Evolutionary conservation across 2,329 filamentous ascomycete genomes (phyloP).

Genomic region (Neonectria sp.): DNA sequence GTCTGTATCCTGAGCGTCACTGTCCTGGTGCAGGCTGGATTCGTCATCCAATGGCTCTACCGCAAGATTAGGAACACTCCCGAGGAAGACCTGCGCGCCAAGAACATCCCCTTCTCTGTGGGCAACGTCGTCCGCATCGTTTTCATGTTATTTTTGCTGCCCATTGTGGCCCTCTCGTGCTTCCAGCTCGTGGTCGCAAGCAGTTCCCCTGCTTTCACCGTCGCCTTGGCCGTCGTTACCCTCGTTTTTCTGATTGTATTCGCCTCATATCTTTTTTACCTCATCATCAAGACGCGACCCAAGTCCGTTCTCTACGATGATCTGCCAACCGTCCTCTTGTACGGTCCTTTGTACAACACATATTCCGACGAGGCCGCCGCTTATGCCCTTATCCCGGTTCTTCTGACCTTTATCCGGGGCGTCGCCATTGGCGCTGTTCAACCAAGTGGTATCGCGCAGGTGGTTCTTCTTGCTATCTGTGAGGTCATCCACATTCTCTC

Average conservation of each 20-base stretch:
- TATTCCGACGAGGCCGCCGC: constrained; percentile 94
- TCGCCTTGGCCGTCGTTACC: constrained; percentile 82
- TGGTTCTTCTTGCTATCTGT: constrained; percentile 92
- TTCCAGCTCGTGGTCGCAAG: constrained; percentile 89
- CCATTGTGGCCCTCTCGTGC: constrained; percentile 87
- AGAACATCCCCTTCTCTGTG: constrained; percentile 90
- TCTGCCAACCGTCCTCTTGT: constrained; percentile 88
- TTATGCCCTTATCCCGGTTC: constrained; percentile 89
- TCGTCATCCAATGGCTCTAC: constrained; percentile 82
- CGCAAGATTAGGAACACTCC: constrained; percentile 79
- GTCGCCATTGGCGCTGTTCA: constrained; percentile 95
- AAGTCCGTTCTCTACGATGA: constrained; percentile 94
- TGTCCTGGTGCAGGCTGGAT: constrained; percentile 81
- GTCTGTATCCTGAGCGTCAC: constrained; percentile 80
- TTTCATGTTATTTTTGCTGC: constrained; percentile 93
- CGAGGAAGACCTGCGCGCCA: constrained; percentile 90
- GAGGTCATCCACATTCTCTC: constrained; percentile 93
- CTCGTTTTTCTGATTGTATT: constrained; percentile 81
- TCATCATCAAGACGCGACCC: constrained; percentile 86
- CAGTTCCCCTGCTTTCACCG: constrained; percentile 77
- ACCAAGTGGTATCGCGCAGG: constrained; percentile 91
- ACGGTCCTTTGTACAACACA: constrained; percentile 96
- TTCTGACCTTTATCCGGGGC: constrained; percentile 88
- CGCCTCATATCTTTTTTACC: constrained; percentile 82
- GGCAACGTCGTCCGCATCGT: constrained; percentile 88